A percentile compares a stretch with the other conserved stretches of the same genome.
Evolutionary conservation across 805 yeast species (phyloP).

Genomic region (Saccharomycopsis guyanensis): DNA sequence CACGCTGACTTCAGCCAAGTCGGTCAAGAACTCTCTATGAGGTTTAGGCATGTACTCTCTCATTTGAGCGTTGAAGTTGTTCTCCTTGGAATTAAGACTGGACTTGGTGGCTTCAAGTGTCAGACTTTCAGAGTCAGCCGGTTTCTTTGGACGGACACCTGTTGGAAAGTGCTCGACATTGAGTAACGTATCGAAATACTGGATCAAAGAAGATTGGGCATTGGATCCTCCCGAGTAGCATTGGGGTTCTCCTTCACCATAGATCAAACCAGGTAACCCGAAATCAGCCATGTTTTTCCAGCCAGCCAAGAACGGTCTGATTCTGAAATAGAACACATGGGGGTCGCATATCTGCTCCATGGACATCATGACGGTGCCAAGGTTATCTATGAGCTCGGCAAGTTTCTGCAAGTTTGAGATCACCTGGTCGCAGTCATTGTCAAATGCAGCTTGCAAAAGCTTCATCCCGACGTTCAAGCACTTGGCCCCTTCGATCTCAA

Average conservation of each 20-base stretch:
- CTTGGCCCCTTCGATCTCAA: slow-evolving; percentile 75
- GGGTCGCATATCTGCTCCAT: slow-evolving; percentile 97
- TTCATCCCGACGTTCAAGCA: slow-evolving; percentile 60
- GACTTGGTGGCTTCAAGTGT: slow-evolving; percentile 13
- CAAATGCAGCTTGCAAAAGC: slow-evolving; percentile 51
- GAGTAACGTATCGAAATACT: slow-evolving; percentile 71
- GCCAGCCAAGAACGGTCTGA: slow-evolving; percentile 88
- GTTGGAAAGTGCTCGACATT: slow-evolving; percentile 74
- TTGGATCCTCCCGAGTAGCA: slow-evolving; percentile 82
- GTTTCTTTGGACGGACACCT: slow-evolving; percentile 45
- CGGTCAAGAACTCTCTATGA: slow-evolving; percentile 67
- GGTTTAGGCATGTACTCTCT: slow-evolving; percentile 82
- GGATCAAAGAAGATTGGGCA: slow-evolving; percentile 87
- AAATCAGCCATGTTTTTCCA: slow-evolving; percentile 89
- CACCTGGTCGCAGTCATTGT: slow-evolving; percentile 36
- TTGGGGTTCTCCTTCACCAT: slow-evolving; percentile 35
- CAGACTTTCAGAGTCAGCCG: slow-evolving; percentile 12
- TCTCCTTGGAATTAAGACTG: slow-evolving; percentile 28
- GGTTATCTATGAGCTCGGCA: slow-evolving; percentile 66
- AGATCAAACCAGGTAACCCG: slow-evolving; percentile 74
- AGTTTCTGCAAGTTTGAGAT: slow-evolving; percentile 46
- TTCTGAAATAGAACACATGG: slow-evolving; percentile 75
- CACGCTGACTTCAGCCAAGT: slow-evolving; percentile 46
- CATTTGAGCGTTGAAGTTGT: slow-evolving; percentile 74
- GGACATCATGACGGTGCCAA: slow-evolving; percentile 65